phyloP scores from a whole-genome alignment of 2,329 filamentous ascomycete genomes.

The Verticillium isaacii region DNA sequence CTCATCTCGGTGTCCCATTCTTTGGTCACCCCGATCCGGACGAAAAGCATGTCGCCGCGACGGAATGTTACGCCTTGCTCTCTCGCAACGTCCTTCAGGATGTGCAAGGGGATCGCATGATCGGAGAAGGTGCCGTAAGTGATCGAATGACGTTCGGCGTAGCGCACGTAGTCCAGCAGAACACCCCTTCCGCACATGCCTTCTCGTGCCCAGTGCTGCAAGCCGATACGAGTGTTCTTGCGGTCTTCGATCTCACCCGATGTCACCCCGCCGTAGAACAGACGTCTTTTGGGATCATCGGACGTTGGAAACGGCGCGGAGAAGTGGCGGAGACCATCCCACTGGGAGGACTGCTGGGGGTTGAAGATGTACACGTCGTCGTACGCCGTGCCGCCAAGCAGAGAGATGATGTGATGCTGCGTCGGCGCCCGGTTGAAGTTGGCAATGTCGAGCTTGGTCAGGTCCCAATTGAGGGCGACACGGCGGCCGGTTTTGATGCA shows the following conservation, averaged over 20 bases:
- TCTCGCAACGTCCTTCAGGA: slow-evolving; percentile 26
- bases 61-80: slow-evolving; percentile 36
- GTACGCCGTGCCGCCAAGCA: slow-evolving; percentile 42
- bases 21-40: slow-evolving; percentile 30
- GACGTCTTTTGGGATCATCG: slow-evolving; percentile 23
- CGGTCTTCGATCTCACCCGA: slow-evolving; percentile 38
- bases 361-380: slow-evolving; percentile 47
- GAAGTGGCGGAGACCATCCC: slow-evolving; percentile 47
- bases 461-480: slow-evolving; percentile 49
- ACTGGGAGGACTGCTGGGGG: slow-evolving; percentile 46
- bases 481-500: slow-evolving; percentile 47
- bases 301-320: slow-evolving; percentile 32
- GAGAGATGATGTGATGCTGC: slow-evolving; percentile 42
- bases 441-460: slow-evolving; percentile 51
- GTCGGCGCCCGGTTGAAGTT: slow-evolving; percentile 47
- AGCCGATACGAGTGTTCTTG: slow-evolving; percentile 36
- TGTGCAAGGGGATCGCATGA: slow-evolving; percentile 26
- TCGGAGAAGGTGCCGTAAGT: slow-evolving; percentile 33
- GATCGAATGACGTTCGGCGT: slow-evolving; percentile 33
- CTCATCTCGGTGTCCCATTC: slow-evolving; percentile 22
- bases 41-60: slow-evolving; percentile 45
- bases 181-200: slow-evolving; percentile 46
- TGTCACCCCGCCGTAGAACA: slow-evolving; percentile 45
- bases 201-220: slow-evolving; percentile 42
- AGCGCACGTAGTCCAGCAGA: slow-evolving; percentile 44